Evolutionary conservation across 1,284 basidiomycete genomes (phyloP), one percentile per base, ranked within the genome.

Genomic region (Ceratobasidium sp.): DNA sequence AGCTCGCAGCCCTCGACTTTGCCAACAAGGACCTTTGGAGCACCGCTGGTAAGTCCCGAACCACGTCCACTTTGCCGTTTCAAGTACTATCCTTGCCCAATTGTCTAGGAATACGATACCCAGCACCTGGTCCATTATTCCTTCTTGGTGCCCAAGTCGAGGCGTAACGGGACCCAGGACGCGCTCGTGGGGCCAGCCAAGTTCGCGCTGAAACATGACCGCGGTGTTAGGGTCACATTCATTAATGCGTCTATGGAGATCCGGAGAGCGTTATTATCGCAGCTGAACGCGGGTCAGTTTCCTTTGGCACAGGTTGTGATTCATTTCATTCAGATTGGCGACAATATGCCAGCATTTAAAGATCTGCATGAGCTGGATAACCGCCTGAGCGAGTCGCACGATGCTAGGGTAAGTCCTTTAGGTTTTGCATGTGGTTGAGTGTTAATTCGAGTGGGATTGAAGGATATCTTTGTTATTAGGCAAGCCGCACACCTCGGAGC

Each of bases 311-410:
- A 84, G 78, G 83, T 89, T 33, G 85, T 87, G 44, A 87, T 91
- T 45, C 89, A 90, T 75, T 90, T 91, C 75, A 86, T 91, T 11
- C 89, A 91, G 77, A 85, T 90, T 57, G 89, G 89, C 1, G 2
- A 78, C 84, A 60, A 83, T 84, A 69, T 75, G 1, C 77, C 78
- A 0, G 89, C 89, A 1, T 84, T 85, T 0, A 80, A 81, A 59
- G 89, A 83, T 65, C 82, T 91, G 19, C 33, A 56, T 5, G 66
- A 76, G 45, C 80, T 90, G n/a, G 89, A 90, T 76, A 84, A 90
- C 77, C 84, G 82, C 17, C 80, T 89, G 56, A 80, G 81, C 44
- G 74, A 60, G 2, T 76, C 75, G 2, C 82, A 85, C 77, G 81
- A 81, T 62, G 82, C 76, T 44, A 48, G 78, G 47, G 86, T 86